A percentile compares a stretch with the other conserved stretches of the same genome.
Evolutionary conservation across 2,329 filamentous ascomycete genomes (phyloP).

Genomic region (Ophiostoma novo-ulmi): DNA sequence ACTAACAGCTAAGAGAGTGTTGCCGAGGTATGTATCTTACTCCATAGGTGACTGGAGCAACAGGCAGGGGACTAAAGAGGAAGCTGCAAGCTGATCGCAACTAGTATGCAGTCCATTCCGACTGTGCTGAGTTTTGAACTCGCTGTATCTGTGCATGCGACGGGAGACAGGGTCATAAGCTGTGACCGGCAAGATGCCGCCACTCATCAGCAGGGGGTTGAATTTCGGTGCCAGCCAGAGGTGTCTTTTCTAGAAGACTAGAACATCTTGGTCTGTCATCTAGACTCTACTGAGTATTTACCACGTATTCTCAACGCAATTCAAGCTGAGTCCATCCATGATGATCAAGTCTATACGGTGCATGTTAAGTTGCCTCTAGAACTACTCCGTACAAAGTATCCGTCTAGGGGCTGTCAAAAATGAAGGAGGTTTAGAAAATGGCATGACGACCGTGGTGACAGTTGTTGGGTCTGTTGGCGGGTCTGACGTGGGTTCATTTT

Average conservation of each 20-base stretch:
- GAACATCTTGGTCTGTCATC: neutral
- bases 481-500: neutral
- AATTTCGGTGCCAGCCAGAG: neutral
- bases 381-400: neutral
- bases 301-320: neutral
- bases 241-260: neutral
- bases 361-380: neutral
- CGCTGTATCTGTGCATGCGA: neutral
- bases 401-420: neutral
- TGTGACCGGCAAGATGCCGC: neutral
- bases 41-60: too few species aligned
- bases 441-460: neutral
- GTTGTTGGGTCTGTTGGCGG: neutral
- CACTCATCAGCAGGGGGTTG: neutral
- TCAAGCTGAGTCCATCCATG: neutral
- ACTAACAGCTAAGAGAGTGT: neutral
- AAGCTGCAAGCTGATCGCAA: neutral
- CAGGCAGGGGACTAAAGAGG: neutral
- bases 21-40: too few species aligned
- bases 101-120: neutral
- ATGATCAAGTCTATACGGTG: neutral
- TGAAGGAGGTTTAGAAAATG: neutral
- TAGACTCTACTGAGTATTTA: too few species aligned
- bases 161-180: neutral
- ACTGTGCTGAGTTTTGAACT: too few species aligned